A percentile compares a stretch with the other conserved stretches of the same genome.
phyloP scores from a whole-genome alignment of 176 grass and related monocot genomes.

The Carex pumila region DNA sequence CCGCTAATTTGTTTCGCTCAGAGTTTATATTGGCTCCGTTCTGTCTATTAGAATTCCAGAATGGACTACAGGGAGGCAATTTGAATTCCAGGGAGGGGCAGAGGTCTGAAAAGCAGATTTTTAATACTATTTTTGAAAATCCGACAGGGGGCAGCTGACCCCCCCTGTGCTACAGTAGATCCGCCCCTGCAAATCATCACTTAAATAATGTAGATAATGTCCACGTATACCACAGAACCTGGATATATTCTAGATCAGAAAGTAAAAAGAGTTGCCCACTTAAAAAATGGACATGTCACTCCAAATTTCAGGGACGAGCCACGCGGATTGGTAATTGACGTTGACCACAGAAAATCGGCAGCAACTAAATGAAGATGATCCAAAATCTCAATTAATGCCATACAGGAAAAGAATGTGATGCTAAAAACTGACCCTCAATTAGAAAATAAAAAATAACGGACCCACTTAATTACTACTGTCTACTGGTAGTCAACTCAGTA shows the following conservation, averaged over 20 bases:
- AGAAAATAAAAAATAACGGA: neutral
- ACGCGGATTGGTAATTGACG: neutral
- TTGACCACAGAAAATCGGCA: neutral
- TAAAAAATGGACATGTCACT: neutral
- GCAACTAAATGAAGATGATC: neutral
- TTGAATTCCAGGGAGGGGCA: no score
- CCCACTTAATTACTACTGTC: neutral
- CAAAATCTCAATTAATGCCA: slow-evolving; percentile 2
- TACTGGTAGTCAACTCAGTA: neutral
- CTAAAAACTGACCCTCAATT: neutral
- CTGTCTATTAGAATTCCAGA: no score
- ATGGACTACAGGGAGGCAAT: no score
- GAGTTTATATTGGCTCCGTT: no score
- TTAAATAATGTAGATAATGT: no score
- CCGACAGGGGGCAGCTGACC: no score
- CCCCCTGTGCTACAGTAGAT: no score
- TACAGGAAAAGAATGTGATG: neutral
- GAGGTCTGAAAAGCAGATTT: no score
- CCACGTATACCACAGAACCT: no score
- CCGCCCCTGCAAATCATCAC: no score
- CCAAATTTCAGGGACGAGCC: neutral
- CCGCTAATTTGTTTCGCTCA: no score
- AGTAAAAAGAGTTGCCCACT: neutral
- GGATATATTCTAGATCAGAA: neutral
- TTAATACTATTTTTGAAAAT: no score